Conservation (phyloP, 2,329 filamentous ascomycete species). For the Beauveria sp. region DNA sequence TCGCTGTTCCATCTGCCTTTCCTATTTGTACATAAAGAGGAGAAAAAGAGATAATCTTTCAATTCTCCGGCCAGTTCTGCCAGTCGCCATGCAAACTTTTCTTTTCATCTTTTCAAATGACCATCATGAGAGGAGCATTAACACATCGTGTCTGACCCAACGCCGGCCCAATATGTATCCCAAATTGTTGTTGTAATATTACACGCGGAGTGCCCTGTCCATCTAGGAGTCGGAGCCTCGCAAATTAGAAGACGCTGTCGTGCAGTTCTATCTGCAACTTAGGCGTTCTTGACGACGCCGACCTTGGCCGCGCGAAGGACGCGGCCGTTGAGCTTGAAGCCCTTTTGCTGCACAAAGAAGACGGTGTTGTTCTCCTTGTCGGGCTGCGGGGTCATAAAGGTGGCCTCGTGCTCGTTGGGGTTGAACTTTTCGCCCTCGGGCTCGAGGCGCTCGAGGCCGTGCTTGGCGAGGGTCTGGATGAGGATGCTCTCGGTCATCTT, state of each 20-base stretch:
- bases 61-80: background rate
- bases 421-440: constrained; percentile 84
- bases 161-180: constrained; percentile 24
- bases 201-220: constrained; percentile 21
- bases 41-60: background rate
- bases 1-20: constrained; percentile 4
- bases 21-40: background rate
- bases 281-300: constrained; percentile 81
- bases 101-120: constrained; percentile 13
- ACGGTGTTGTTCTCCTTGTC: constrained; percentile 87
- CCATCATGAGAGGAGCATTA: constrained; percentile 41
- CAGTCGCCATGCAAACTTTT: constrained; percentile 5
- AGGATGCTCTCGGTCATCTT: constrained; percentile 93
- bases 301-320: constrained; percentile 90
- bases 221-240: background rate
- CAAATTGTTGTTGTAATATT: constrained; percentile 21
- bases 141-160: constrained; percentile 28
- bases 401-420: constrained; percentile 93
- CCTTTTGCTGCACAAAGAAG: constrained; percentile 91
- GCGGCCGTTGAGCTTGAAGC: constrained; percentile 87
- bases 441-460: constrained; percentile 85
- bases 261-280: constrained; percentile 16
- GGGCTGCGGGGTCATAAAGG: constrained; percentile 82
- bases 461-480: constrained; percentile 82
- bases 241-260: background rate